Conservation (phyloP, 2,329 filamentous ascomycete species). For the Neonectria coccinea region DNA sequence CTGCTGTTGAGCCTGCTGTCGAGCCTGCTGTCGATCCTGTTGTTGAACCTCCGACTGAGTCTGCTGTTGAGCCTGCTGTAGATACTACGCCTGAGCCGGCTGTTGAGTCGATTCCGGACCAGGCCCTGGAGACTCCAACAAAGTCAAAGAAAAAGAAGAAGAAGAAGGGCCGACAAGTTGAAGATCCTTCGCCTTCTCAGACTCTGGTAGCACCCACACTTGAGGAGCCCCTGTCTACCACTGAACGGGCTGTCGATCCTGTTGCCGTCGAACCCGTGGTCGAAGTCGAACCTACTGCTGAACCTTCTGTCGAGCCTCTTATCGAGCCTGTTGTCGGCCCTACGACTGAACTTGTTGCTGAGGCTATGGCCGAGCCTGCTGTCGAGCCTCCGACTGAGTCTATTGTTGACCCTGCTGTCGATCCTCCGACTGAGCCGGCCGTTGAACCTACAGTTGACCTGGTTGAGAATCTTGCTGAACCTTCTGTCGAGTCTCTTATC, state of each 20-base stretch:
- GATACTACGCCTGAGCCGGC: slow-evolving; percentile 25
- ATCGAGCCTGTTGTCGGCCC: not conserved
- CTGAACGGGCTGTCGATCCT: slow-evolving; percentile 12
- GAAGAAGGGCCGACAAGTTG: slow-evolving; percentile 39
- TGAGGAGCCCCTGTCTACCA: slow-evolving; percentile 14
- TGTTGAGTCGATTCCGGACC: slow-evolving; percentile 21
- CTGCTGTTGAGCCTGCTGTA: slow-evolving; percentile 14
- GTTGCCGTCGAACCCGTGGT: not conserved
- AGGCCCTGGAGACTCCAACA: slow-evolving; percentile 19
- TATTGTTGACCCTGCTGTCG: slow-evolving; percentile 1
- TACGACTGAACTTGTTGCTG: slow-evolving; percentile 13
- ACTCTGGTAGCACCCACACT: slow-evolving; percentile 17
- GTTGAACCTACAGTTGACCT: too few relatives aligned
- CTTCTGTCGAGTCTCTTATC: not conserved
- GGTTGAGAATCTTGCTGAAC: too few relatives aligned
- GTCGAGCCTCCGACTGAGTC: slow-evolving; percentile 15
- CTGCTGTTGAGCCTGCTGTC: not conserved
- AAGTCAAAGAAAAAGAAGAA: slow-evolving; percentile 44
- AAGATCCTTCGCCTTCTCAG: slow-evolving; percentile 28
- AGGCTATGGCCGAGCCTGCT: not conserved
- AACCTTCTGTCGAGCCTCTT: not conserved
- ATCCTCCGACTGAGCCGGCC: slow-evolving; percentile 6
- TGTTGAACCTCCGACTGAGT: not conserved
- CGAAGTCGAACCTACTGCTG: not conserved
- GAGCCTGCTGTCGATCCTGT: not conserved